Evolutionary conservation across 192 early-diverging fungal genomes (phyloP).

Genomic region (Coemansia sp.): DNA sequence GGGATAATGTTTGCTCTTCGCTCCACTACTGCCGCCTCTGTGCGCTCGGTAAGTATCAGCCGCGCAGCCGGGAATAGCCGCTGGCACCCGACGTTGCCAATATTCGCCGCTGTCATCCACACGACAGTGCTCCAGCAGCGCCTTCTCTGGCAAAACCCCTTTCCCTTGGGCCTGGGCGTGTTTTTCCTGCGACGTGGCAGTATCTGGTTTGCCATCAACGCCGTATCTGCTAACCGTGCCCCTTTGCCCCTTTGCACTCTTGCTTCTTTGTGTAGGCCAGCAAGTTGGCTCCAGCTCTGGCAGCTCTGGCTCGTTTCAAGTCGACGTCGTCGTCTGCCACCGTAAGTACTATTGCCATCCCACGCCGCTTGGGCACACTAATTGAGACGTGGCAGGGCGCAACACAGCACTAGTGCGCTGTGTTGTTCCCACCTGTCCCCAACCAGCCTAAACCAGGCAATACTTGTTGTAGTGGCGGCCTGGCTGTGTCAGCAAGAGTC

Average conservation of each 20-base stretch:
- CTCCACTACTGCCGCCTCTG: slow-evolving; percentile 38
- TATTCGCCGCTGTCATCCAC: slow-evolving; percentile 3
- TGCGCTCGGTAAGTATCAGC: slow-evolving; percentile 46
- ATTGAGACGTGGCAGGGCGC: neutral
- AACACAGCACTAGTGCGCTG: neutral
- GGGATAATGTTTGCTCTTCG: slow-evolving; percentile 51
- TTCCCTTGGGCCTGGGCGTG: neutral
- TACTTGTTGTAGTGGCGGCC: neutral
- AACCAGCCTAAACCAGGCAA: neutral
- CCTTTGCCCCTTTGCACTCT: neutral
- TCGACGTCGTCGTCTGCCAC: slow-evolving; percentile 51
- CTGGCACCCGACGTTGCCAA: neutral
- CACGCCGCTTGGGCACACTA: neutral
- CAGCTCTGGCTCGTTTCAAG: slow-evolving; percentile 55
- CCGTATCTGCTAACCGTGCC: neutral
- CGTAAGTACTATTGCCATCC: slow-evolving; percentile 52
- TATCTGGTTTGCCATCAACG: slow-evolving; percentile 15
- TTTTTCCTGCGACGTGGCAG: slow-evolving; percentile 37
- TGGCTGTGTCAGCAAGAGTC: neutral
- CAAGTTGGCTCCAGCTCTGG: slow-evolving; percentile 36
- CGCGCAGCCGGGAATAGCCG: neutral
- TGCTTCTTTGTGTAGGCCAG: slow-evolving; percentile 27
- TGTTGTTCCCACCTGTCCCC: neutral
- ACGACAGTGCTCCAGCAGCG: neutral
- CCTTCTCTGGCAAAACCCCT: neutral